phyloP scores from a whole-genome alignment of 1,139 yeast genomes.

The Candida tropicalis region DNA sequence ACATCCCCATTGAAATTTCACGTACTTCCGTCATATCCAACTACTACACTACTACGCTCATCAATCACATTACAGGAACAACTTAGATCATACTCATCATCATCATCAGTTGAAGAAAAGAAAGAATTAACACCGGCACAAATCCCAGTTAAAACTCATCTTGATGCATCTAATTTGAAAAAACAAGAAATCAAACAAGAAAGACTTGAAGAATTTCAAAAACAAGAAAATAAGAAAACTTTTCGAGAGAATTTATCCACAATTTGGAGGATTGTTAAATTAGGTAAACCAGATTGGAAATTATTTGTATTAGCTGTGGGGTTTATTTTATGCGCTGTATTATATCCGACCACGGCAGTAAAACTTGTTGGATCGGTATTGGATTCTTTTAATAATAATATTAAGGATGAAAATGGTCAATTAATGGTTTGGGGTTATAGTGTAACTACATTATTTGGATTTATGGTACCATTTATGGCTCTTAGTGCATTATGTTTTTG shows the following conservation, averaged over 20 bases:
- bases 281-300: conserved; percentile 45
- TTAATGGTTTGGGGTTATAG: conserved; percentile 51
- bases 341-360: conserved; percentile 50
- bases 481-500: conserved; percentile 50
- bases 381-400: conserved; percentile 44
- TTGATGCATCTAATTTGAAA: conserved; percentile 31
- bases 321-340: conserved; percentile 48
- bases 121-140: conserved; percentile 3
- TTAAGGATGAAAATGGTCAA: conserved; percentile 42
- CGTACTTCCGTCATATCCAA: background rate
- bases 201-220: conserved; percentile 32
- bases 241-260: conserved; percentile 40
- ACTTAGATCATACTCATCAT: background rate
- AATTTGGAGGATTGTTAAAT: conserved; percentile 36
- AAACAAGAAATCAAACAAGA: conserved; percentile 35
- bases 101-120: background rate
- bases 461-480: conserved; percentile 51
- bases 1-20: background rate
- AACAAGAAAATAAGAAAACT: conserved; percentile 26
- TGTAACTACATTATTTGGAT: conserved; percentile 41
- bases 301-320: conserved; percentile 43
- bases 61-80: background rate
- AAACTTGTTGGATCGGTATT: conserved; percentile 51
- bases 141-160: conserved; percentile 31
- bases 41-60: background rate